Evolutionary conservation across 2,329 filamentous ascomycete genomes (phyloP).

Genomic region (Colletotrichum siamense): DNA sequence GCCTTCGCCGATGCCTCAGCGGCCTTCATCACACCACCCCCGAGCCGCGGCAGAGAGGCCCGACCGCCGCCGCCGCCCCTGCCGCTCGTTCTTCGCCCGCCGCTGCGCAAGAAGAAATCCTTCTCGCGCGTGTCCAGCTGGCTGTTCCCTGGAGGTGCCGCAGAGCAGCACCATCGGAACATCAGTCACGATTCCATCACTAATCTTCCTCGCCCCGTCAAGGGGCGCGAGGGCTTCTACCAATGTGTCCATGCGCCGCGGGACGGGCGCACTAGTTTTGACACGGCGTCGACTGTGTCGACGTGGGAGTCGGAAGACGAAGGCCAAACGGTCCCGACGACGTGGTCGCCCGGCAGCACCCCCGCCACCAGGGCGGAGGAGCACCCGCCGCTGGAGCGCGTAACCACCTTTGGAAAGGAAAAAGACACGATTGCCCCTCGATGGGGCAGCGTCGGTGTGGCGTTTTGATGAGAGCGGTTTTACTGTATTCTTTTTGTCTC

Average conservation of each 20-base stretch:
- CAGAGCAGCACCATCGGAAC: constrained; percentile 40
- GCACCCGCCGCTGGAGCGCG: constrained; percentile 31
- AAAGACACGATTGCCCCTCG: background rate
- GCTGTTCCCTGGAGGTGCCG: constrained; percentile 51
- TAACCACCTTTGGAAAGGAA: constrained; percentile 20
- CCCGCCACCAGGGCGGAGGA: constrained; percentile 43
- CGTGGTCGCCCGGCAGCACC: constrained; percentile 54
- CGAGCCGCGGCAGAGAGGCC: constrained; percentile 33
- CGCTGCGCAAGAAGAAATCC: constrained; percentile 70
- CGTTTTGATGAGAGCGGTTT: constrained; percentile 4
- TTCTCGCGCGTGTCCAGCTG: constrained; percentile 67
- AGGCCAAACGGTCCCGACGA: constrained; percentile 51
- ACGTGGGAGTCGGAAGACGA: constrained; percentile 55
- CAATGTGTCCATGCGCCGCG: constrained; percentile 52
- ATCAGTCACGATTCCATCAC: constrained; percentile 57
- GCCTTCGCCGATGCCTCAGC: constrained; percentile 34
- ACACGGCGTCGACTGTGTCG: constrained; percentile 52
- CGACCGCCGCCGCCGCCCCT: constrained; percentile 59
- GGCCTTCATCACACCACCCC: constrained; percentile 33
- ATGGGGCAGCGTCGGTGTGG: constrained; percentile 14
- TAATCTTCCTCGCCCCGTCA: constrained; percentile 59
- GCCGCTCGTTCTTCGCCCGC: constrained; percentile 63
- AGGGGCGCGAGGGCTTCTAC: constrained; percentile 61
- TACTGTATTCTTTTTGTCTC: background rate
- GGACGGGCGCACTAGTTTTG: constrained; percentile 44